phyloP scores from a whole-genome alignment of 2,329 filamentous ascomycete genomes.

The Dryadomyces quercivorus region DNA sequence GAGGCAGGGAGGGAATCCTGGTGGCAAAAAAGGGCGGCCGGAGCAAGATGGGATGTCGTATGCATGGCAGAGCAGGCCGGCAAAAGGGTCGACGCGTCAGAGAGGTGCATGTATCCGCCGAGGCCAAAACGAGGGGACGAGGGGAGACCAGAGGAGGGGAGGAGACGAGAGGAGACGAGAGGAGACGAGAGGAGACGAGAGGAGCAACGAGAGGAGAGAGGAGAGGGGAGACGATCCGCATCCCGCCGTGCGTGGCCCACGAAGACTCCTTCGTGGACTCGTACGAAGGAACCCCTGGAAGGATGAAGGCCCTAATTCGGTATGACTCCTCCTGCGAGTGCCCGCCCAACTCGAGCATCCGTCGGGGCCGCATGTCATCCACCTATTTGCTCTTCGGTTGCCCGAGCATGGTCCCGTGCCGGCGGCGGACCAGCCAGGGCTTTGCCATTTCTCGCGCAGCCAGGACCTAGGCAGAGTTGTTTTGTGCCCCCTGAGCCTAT shows the following conservation, averaged over 20 bases:
- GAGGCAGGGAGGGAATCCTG: neutral
- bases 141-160: neutral
- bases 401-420: neutral
- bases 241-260: too few relatives aligned
- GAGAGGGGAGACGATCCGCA: neutral
- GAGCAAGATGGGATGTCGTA: neutral
- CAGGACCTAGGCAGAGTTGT: neutral
- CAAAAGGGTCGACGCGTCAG: neutral
- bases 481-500: neutral
- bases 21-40: neutral
- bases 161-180: neutral
- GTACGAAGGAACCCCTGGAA: neutral
- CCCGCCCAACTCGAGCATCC: neutral
- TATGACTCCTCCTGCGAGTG: neutral
- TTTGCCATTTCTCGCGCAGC: neutral
- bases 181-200: neutral
- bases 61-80: neutral
- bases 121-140: neutral
- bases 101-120: neutral
- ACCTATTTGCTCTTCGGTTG: neutral
- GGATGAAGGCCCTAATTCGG: neutral
- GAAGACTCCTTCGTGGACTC: too few relatives aligned
- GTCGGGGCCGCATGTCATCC: neutral
- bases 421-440: neutral
- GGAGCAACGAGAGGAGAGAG: neutral